Conservation (phyloP, 2,329 filamentous ascomycete species). For the Amauroascus niger region DNA sequence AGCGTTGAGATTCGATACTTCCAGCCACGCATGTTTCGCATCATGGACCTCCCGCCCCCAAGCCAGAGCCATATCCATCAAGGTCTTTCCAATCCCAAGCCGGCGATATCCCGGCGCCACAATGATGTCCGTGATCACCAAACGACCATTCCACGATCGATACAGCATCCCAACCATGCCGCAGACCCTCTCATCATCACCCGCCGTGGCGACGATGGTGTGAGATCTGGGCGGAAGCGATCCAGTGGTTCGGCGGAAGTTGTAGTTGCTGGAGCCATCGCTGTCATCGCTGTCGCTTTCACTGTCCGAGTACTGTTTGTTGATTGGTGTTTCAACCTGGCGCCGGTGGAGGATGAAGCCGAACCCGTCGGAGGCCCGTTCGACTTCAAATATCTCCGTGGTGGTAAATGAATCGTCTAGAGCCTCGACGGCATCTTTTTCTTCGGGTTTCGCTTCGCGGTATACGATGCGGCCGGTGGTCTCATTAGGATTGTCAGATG, state of each 20-base stretch:
- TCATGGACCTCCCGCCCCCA: neutral
- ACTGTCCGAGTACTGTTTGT: slow-evolving; percentile 1
- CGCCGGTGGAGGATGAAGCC: neutral
- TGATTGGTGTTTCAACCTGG: neutral
- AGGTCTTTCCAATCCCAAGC: neutral
- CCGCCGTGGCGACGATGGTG: neutral
- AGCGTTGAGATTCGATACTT: slow-evolving; percentile 11
- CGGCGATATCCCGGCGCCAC: slow-evolving; percentile 1
- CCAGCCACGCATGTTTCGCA: slow-evolving; percentile 10
- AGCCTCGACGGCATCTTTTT: neutral
- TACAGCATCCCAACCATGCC: slow-evolving; percentile 2
- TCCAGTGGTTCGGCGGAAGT: neutral
- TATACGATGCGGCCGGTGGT: neutral
- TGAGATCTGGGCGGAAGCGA: neutral
- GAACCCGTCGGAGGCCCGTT: neutral
- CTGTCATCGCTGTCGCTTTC: neutral
- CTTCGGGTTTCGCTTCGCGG: neutral
- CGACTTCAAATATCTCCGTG: neutral
- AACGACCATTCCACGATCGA: slow-evolving; percentile 10
- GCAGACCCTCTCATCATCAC: neutral
- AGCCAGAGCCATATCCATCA: slow-evolving; percentile 1
- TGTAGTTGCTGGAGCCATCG: slow-evolving; percentile 1
- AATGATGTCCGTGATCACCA: slow-evolving; percentile 7
- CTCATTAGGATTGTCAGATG: neutral
- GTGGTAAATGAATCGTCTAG: slow-evolving; percentile 11